Evolutionary conservation across 306 rosid species (phyloP), one percentile per base, ranked within the genome.

Genomic region (Cyamopsis tetragonoloba): DNA sequence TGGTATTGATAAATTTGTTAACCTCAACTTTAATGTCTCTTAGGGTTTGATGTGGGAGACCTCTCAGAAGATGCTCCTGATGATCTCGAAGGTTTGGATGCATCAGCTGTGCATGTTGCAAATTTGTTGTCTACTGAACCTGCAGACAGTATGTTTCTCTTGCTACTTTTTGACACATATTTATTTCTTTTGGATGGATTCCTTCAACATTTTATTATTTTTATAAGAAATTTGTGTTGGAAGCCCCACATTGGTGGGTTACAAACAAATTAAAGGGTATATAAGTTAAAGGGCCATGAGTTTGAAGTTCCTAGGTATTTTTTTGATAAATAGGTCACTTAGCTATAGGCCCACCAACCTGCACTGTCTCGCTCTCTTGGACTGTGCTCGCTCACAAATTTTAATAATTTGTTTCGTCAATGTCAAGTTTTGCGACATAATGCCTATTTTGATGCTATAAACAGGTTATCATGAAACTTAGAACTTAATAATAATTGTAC

Each of bases 21-120:
- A 62, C 7, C 19, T 19, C 20, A 51, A 47, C 14, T 75, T 61
- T 63, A 14, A 65, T 56, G 13, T 39, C 10, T 62, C 28, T 23
- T 79, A 93, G 99, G 99, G 99, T 90, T 93, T 83, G 76, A 93
- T 77, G 96, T 86, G 72, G 92, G 87, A 77, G 96, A 93, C 17
- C 80, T 93, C 59, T 90, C 96, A 6, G 97, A 88, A 83, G 88
- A 83, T 34, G 87, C 88, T 71, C 87, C 91, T 9, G 99, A 93
- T 81, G 99, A 95, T 64, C 51, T 95, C 26, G 92, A 88, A 79
- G 99, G 96, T 23, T 90, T 95, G 89, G 99, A 90, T 82, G 86
- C 97, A 73, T 74, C 99, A 15, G 92, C 97, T 32, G 82, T 91
- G 17, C 97, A 95, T 81, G 96, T 95, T 50, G 96, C 96, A 50